These are phyloP conservation scores for Talaromyces sp. DNA, from an alignment of 2,329 filamentous ascomycete species.

Conservation along the genomic window DNA sequence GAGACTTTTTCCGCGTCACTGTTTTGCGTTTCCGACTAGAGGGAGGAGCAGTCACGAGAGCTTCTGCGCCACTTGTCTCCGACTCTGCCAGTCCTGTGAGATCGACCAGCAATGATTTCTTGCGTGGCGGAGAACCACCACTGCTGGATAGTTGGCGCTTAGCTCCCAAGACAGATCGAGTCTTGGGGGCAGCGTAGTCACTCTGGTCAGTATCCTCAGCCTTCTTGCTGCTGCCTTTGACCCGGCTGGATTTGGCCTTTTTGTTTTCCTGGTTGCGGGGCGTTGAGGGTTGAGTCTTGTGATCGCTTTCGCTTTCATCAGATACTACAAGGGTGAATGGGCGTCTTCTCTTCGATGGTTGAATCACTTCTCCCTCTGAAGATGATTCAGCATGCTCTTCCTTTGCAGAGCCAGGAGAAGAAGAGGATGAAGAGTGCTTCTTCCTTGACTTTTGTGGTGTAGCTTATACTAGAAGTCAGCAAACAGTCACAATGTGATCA, in stretches of 20 bases:
- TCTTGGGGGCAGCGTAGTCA: background rate
- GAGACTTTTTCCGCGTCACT: conserved; percentile 14
- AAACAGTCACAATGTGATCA: background rate
- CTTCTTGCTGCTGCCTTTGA: background rate
- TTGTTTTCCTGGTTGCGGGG: background rate
- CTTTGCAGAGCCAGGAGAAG: background rate
- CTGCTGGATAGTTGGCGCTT: background rate
- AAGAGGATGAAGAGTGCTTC: background rate
- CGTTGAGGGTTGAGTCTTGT: background rate
- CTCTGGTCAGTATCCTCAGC: background rate
- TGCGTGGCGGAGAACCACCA: conserved; percentile 1
- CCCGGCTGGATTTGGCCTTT: background rate
- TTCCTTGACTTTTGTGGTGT: background rate
- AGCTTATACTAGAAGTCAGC: background rate
- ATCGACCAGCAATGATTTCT: conserved; percentile 8
- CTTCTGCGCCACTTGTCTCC: conserved; percentile 26
- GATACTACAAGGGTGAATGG: background rate
- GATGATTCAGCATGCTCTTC: background rate
- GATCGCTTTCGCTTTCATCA: conserved; percentile 1
- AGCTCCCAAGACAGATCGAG: background rate
- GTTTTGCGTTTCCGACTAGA: conserved; percentile 22
- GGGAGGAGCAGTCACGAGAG: conserved; percentile 17
- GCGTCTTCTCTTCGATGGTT: conserved; percentile 5
- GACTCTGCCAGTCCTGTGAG: conserved; percentile 16
- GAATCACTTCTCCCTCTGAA: conserved; percentile 2